phyloP scores from a whole-genome alignment of 106 monocot genomes.

The Dioscorea alata region DNA sequence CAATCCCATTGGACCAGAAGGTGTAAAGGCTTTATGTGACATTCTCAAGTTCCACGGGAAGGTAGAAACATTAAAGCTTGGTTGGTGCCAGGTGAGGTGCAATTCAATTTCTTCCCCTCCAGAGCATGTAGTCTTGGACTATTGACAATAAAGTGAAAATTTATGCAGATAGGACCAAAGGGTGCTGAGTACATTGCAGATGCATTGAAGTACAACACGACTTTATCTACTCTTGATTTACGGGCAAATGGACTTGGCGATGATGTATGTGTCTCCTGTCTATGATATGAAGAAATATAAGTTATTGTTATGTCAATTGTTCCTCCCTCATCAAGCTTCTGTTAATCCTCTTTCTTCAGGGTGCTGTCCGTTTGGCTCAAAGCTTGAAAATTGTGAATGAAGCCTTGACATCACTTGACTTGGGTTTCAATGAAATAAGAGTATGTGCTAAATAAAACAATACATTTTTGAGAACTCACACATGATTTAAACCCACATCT shows the following conservation, averaged over 20 bases:
- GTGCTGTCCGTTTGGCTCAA: conserved; percentile 73
- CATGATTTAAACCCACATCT: too few relatives aligned
- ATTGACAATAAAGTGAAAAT: neutral
- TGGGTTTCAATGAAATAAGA: conserved; percentile 97
- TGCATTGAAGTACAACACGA: conserved; percentile 96
- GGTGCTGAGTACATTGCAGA: conserved; percentile 90
- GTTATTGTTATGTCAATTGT: neutral
- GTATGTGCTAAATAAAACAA: conserved; percentile 23
- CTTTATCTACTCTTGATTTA: conserved; percentile 77
- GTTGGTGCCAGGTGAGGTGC: conserved; percentile 87
- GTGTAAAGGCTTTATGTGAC: conserved; percentile 71
- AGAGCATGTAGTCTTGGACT: neutral
- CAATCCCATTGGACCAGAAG: conserved; percentile 96
- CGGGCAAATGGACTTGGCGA: conserved; percentile 95
- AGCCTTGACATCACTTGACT: conserved; percentile 82
- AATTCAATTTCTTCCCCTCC: neutral
- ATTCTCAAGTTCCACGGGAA: conserved; percentile 95
- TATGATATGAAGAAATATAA: neutral
- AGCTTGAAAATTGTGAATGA: conserved; percentile 97
- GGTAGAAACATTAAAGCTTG: conserved; percentile 88
- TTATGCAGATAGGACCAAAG: conserved; percentile 70
- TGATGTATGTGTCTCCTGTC: conserved; percentile 45
- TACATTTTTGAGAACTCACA: too few relatives aligned
- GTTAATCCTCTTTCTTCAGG: conserved; percentile 30
- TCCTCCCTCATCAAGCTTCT: neutral